These are phyloP conservation scores for Omphalotus olearius DNA, from an alignment of 1,284 basidiomycete species.

Conservation along the genomic window DNA sequence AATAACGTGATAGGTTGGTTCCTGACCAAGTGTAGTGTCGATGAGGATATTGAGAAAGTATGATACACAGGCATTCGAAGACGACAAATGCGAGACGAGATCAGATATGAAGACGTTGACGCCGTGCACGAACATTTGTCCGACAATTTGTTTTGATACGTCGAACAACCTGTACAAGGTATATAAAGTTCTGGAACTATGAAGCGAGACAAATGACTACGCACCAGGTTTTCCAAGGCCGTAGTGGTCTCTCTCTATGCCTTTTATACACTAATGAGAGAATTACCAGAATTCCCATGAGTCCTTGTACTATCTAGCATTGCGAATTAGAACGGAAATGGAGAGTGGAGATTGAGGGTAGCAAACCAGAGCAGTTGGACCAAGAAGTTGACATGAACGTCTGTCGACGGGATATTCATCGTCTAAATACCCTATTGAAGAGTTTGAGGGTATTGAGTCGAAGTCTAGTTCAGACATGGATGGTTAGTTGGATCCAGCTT, in stretches of 20 bases:
- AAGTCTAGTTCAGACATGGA: slow-evolving; percentile 1
- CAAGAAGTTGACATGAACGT: slow-evolving; percentile 59
- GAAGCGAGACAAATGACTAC: slow-evolving; percentile 20
- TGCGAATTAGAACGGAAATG: slow-evolving; percentile 14
- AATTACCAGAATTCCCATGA: slow-evolving; percentile 88
- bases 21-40: slow-evolving; percentile 88
- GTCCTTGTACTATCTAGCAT: slow-evolving; percentile 67
- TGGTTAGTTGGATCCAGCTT: neutral
- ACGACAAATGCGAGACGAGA: slow-evolving; percentile 59
- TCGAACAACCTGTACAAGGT: slow-evolving; percentile 67
- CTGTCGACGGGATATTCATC: slow-evolving; percentile 46
- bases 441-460: neutral
- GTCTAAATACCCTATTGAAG: neutral
- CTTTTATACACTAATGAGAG: slow-evolving; percentile 85
- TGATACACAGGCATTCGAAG: slow-evolving; percentile 82
- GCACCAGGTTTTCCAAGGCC: slow-evolving; percentile 92
- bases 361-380: slow-evolving; percentile 63
- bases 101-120: slow-evolving; percentile 82
- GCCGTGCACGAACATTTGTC: slow-evolving; percentile 88
- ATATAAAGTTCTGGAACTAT: slow-evolving; percentile 7
- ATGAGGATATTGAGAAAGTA: slow-evolving; percentile 95
- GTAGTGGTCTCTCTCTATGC: slow-evolving; percentile 78
- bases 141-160: slow-evolving; percentile 88
- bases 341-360: slow-evolving; percentile 11
- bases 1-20: neutral